Evolutionary conservation across 768 basidiomycete genomes (phyloP).

Genomic region (Multifurca ochricompacta): DNA sequence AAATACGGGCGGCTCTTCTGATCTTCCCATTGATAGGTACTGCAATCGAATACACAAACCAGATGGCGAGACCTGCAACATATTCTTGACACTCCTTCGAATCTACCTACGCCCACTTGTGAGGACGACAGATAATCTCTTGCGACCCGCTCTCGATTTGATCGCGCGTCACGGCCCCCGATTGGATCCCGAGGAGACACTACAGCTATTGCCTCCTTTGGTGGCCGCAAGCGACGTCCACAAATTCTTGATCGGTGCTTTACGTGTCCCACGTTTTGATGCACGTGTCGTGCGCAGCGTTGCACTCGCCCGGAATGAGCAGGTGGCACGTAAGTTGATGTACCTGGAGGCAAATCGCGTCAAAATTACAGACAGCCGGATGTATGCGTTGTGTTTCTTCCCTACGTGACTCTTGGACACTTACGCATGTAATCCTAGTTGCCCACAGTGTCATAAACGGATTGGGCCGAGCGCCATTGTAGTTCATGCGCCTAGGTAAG

Average conservation of each 20-base stretch:
- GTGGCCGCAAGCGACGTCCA: slow-evolving; percentile 77
- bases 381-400: slow-evolving; percentile 50
- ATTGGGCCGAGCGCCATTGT: slow-evolving; percentile 22
- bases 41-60: slow-evolving; percentile 76
- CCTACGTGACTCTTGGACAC: slow-evolving; percentile 2
- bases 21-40: slow-evolving; percentile 46
- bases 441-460: slow-evolving; percentile 22
- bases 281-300: slow-evolving; percentile 61
- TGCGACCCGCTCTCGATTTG: slow-evolving; percentile 80
- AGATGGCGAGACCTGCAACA: slow-evolving; percentile 42
- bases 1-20: too few relatives aligned
- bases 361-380: slow-evolving; percentile 84
- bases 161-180: slow-evolving; percentile 79
- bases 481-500: slow-evolving; percentile 20
- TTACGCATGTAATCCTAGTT: slow-evolving; percentile 4
- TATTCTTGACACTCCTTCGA: slow-evolving; percentile 80
- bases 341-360: slow-evolving; percentile 72
- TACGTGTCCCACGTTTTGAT: slow-evolving; percentile 62
- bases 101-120: slow-evolving; percentile 77
- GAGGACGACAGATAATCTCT: slow-evolving; percentile 44
- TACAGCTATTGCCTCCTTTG: slow-evolving; percentile 84
- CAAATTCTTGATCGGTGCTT: slow-evolving; percentile 65
- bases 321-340: slow-evolving; percentile 66
- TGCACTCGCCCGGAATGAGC: slow-evolving; percentile 67
- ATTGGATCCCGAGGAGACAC: slow-evolving; percentile 72